phyloP scores from a whole-genome alignment of 2,329 filamentous ascomycete genomes.

The Cladosporium sp. region DNA sequence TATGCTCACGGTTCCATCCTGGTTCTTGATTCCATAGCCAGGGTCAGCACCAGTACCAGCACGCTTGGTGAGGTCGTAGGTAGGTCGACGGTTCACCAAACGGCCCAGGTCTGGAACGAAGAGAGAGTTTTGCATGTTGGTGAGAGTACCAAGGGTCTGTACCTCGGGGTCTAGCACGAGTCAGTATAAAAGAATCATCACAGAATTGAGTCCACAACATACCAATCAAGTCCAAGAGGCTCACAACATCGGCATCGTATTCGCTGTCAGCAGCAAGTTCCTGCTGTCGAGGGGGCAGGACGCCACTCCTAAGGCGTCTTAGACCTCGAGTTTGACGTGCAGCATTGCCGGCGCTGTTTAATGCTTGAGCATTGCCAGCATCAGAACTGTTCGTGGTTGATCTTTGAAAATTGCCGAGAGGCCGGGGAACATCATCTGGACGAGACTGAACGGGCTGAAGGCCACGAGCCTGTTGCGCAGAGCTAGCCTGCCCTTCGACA shows the following conservation, averaged over 20 bases:
- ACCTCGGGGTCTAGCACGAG: constrained; percentile 71
- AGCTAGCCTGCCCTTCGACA: constrained; percentile 28
- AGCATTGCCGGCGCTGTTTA: constrained; percentile 32
- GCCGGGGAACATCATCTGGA: not conserved
- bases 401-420: not conserved
- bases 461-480: constrained; percentile 16
- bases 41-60: constrained; percentile 36
- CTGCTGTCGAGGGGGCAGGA: constrained; percentile 11
- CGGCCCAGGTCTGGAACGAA: constrained; percentile 80
- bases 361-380: constrained; percentile 23
- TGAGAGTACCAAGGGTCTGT: constrained; percentile 77
- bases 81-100: constrained; percentile 73
- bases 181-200: constrained; percentile 27
- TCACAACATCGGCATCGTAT: constrained; percentile 64
- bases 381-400: constrained; percentile 6
- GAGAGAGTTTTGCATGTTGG: constrained; percentile 86
- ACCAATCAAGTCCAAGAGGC: constrained; percentile 70
- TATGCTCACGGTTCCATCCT: constrained; percentile 3
- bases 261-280: constrained; percentile 38
- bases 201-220: constrained; percentile 33
- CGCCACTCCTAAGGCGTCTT: constrained; percentile 22
- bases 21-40: constrained; percentile 8
- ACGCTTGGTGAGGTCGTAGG: constrained; percentile 67
- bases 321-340: constrained; percentile 30
- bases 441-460: constrained; percentile 15